A percentile compares a stretch with the other conserved stretches of the same genome.
These are phyloP conservation scores for Acmispon strigosus DNA, from an alignment of 306 rosid genomes.

Conservation along the genomic window DNA sequence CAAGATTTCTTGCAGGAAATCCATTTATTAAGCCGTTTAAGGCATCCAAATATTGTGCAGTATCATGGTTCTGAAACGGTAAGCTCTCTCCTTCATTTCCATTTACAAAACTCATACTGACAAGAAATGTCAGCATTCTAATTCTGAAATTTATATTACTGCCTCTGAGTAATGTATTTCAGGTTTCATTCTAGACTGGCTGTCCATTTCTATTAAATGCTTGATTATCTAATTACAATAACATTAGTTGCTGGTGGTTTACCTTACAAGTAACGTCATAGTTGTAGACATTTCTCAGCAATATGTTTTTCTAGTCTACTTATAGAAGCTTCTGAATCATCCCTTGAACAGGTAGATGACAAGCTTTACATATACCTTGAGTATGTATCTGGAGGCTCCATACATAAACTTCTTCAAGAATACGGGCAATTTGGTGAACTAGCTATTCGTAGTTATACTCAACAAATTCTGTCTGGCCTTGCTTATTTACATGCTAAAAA, in stretches of 20 bases:
- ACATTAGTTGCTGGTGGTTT: slow-evolving; percentile 8
- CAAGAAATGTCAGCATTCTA: background rate
- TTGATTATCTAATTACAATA: slow-evolving; percentile 7
- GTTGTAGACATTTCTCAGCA: background rate
- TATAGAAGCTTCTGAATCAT: slow-evolving; percentile 23
- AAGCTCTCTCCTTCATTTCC: slow-evolving; percentile 34
- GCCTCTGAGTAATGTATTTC: background rate
- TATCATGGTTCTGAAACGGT: slow-evolving; percentile 89
- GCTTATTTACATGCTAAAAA: slow-evolving; percentile 87
- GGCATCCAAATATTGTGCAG: slow-evolving; percentile 96
- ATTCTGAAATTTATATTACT: slow-evolving; percentile 4
- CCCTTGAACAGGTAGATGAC: slow-evolving; percentile 71
- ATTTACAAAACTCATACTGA: background rate
- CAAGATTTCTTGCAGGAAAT: slow-evolving; percentile 64
- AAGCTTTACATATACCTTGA: slow-evolving; percentile 89
- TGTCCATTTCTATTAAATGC: background rate
- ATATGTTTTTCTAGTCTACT: background rate
- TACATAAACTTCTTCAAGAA: slow-evolving; percentile 91
- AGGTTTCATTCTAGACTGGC: background rate
- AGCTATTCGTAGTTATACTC: slow-evolving; percentile 90
- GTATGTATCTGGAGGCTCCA: slow-evolving; percentile 97
- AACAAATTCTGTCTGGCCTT: slow-evolving; percentile 93
- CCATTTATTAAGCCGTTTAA: slow-evolving; percentile 79
- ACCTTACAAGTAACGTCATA: background rate
- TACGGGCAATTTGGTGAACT: slow-evolving; percentile 82